Evolutionary conservation across 2,329 filamentous ascomycete species (phyloP).

Genomic region (Alternaria sp.): DNA sequence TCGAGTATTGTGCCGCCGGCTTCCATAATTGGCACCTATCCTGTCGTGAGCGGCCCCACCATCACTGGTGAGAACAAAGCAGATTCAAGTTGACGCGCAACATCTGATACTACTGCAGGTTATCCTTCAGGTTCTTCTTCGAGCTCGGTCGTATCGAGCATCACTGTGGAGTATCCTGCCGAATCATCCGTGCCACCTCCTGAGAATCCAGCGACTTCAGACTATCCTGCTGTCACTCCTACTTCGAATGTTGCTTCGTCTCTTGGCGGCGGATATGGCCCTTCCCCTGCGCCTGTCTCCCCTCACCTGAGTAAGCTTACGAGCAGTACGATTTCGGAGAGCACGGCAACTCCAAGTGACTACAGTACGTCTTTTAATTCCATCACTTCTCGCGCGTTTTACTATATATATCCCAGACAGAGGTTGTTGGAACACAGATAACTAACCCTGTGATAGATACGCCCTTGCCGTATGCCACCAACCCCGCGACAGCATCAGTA

Average conservation of each 20-base stretch:
- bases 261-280: background rate
- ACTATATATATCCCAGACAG: background rate
- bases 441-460: background rate
- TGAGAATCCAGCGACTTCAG: background rate
- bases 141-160: background rate
- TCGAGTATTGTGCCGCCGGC: background rate
- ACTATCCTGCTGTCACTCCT: background rate
- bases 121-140: background rate
- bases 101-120: background rate
- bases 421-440: background rate
- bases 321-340: background rate
- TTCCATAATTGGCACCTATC: background rate
- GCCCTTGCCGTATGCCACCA: background rate
- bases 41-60: background rate
- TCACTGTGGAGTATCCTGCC: background rate
- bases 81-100: background rate
- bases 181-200: background rate
- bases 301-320: background rate
- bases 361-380: background rate
- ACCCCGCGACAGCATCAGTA: background rate
- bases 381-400: background rate
- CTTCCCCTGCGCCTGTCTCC: background rate
- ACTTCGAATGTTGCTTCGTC: background rate
- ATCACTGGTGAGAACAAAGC: background rate
- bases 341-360: background rate